These are phyloP conservation scores for Chalciporus piperatus DNA, from an alignment of 768 basidiomycete genomes.

Conservation along the genomic window DNA sequence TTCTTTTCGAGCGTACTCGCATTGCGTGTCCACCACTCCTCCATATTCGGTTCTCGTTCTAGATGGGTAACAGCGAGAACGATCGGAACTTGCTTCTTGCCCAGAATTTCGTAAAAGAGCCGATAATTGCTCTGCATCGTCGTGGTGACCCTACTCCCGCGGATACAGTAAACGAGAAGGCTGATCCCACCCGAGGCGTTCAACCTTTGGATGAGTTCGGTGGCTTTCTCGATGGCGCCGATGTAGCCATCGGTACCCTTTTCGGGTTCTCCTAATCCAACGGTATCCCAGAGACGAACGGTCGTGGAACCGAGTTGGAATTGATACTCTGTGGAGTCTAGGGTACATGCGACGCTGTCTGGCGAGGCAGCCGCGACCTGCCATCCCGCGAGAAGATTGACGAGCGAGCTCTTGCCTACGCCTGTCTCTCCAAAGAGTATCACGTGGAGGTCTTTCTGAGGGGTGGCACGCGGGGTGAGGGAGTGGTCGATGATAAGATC, in stretches of 20 bases:
- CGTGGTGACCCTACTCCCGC: slow-evolving; percentile 28
- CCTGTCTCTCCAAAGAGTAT: slow-evolving; percentile 43
- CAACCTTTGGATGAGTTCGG: slow-evolving; percentile 31
- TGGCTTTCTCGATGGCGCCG: slow-evolving; percentile 28
- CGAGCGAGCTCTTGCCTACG: slow-evolving; percentile 31
- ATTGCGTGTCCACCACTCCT: slow-evolving; percentile 32
- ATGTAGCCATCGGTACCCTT: slow-evolving; percentile 15
- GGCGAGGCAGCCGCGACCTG: slow-evolving; percentile 24
- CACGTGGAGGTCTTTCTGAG: slow-evolving; percentile 26
- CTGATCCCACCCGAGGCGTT: slow-evolving; percentile 25
- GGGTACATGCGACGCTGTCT: slow-evolving; percentile 31
- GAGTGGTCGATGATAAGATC: slow-evolving; percentile 22
- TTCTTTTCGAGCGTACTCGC: slow-evolving; percentile 12
- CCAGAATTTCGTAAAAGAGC: slow-evolving; percentile 40
- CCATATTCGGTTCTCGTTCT: slow-evolving; percentile 31
- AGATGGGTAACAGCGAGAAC: slow-evolving; percentile 39
- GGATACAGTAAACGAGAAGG: slow-evolving; percentile 33
- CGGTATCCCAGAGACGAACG: slow-evolving; percentile 32
- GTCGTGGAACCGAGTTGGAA: slow-evolving; percentile 23
- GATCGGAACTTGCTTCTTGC: slow-evolving; percentile 36
- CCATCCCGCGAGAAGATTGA: slow-evolving; percentile 39
- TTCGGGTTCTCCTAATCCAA: slow-evolving; percentile 29
- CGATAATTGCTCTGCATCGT: slow-evolving; percentile 31
- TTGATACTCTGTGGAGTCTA: slow-evolving; percentile 24
- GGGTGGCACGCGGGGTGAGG: slow-evolving; percentile 17